Evolutionary conservation across 805 yeast genomes (phyloP), one percentile per base, ranked within the genome.

Genomic region (Clavispora asparagi): DNA sequence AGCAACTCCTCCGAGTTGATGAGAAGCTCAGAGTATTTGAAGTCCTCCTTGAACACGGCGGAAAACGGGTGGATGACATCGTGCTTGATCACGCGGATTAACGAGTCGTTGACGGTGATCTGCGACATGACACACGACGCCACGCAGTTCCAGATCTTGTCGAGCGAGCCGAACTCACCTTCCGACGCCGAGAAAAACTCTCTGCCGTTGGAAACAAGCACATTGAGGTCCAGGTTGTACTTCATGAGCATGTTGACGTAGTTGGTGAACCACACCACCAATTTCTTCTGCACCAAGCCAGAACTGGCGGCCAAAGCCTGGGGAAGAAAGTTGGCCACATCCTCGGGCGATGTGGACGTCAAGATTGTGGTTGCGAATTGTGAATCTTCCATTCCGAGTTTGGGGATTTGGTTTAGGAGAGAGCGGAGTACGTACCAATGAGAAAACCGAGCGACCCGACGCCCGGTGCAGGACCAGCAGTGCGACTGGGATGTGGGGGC

Each of bases 1-100:
- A 66, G 52, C 62, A 70, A 52, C 68, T 71, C 70, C 62, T 64
- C 69, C 7, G 69, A 76, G 63, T 60, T 76, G 67, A 63, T 67
- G 58, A 80, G 69, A 57, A 78, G 76, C 58, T 79, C 85, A 25
- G 74, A 66, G 78, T 79, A 81, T 49, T 72, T 71, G 30, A 69
- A 67, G 56, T 83, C 82, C 45, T 74, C 77, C 40, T 79, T 72
- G 32, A 79, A 68, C 50, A 77, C 79, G 26, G 74, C 71, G 40
- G 71, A 71, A 52, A 85, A 68, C 2, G 82, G 85, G 8, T 70
- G 70, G 50, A 82, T 65, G 38, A 82, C 73, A 49, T 83, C 87
- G 42, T 69, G 61, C 37, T 78, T 79, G 61, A 83, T 66, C 33
- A 60, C 64, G 38, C 67, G 64, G 53, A 70, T 66, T 46, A 78